These are phyloP conservation scores for Austroboletus festivus DNA, from an alignment of 768 basidiomycete species.

Conservation along the genomic window DNA sequence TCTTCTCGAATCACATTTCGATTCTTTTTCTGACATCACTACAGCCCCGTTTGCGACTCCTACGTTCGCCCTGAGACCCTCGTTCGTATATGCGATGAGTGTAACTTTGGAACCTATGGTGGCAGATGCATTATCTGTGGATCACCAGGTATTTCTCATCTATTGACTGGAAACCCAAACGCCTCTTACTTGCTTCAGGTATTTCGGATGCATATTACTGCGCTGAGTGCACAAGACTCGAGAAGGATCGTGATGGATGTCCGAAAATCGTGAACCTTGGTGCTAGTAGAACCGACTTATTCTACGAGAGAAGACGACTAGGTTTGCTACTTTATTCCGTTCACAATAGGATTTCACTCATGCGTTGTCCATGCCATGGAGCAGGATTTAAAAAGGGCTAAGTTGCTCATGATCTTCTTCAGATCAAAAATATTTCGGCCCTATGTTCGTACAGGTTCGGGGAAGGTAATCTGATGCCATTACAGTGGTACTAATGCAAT, in stretches of 20 bases:
- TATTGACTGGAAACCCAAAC: background rate
- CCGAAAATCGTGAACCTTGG: constrained; percentile 98
- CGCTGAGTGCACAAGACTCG: constrained; percentile 92
- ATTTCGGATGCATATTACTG: constrained; percentile 99
- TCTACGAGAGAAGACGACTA: constrained; percentile 85
- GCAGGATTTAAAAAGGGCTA: constrained; percentile 35
- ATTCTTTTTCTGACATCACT: background rate
- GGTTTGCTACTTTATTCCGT: constrained; percentile 42
- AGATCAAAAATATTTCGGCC: background rate
- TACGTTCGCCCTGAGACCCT: constrained; percentile 98
- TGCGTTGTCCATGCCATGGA: background rate
- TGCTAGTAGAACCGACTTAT: constrained; percentile 86
- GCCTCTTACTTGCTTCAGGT: constrained; percentile 44
- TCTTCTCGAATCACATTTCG: background rate
- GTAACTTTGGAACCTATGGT: constrained; percentile 98
- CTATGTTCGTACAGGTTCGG: background rate
- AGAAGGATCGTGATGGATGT: constrained; percentile 97
- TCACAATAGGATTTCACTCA: too few species aligned
- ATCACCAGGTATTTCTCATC: constrained; percentile 66
- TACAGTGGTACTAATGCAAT: constrained; percentile 6
- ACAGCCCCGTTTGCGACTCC: constrained; percentile 96
- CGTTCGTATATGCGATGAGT: constrained; percentile 98
- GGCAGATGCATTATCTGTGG: constrained; percentile 98
- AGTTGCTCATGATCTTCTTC: background rate
- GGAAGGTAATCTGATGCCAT: background rate